Percentiles rank a stretch among this genome's conserved stretches.
Evolutionary conservation across 495 filamentous ascomycete species (phyloP).

Genomic region (Sordaria brevicollis): DNA sequence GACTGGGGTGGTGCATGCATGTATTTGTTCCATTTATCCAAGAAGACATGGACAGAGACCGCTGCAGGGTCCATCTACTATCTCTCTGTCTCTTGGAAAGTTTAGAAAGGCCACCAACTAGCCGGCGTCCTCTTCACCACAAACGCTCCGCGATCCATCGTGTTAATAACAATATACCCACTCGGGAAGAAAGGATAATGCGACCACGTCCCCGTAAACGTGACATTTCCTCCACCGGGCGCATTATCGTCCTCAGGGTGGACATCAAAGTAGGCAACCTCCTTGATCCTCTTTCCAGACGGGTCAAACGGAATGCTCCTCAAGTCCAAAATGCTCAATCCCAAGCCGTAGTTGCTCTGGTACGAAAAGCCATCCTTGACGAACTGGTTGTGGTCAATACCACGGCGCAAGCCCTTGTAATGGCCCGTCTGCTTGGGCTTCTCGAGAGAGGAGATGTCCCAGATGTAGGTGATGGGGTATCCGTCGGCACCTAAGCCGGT

Average conservation of each 20-base stretch:
- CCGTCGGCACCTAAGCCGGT: constrained; percentile 30
- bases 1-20: background rate
- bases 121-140: constrained; percentile 26
- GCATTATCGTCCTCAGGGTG: constrained; percentile 43
- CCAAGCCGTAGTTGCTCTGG: constrained; percentile 45
- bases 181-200: constrained; percentile 41
- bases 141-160: constrained; percentile 44
- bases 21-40: background rate
- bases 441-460: constrained; percentile 40
- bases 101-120: background rate
- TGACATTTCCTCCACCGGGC: constrained; percentile 24
- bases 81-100: too few species aligned
- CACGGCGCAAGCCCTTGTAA: constrained; percentile 28
- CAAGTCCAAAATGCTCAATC: constrained; percentile 42
- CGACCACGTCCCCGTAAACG: constrained; percentile 44
- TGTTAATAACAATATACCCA: constrained; percentile 44
- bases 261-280: constrained; percentile 44
- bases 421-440: constrained; percentile 39
- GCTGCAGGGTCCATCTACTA: background rate
- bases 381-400: constrained; percentile 51
- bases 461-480: constrained; percentile 41
- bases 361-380: constrained; percentile 35
- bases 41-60: background rate
- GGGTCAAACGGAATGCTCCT: constrained; percentile 27
- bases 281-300: constrained; percentile 26